Percentiles rank a stretch among this genome's conserved stretches.
Conservation (phyloP, 202 grass and related monocot genomes). For the Zoysia matrella region DNA sequence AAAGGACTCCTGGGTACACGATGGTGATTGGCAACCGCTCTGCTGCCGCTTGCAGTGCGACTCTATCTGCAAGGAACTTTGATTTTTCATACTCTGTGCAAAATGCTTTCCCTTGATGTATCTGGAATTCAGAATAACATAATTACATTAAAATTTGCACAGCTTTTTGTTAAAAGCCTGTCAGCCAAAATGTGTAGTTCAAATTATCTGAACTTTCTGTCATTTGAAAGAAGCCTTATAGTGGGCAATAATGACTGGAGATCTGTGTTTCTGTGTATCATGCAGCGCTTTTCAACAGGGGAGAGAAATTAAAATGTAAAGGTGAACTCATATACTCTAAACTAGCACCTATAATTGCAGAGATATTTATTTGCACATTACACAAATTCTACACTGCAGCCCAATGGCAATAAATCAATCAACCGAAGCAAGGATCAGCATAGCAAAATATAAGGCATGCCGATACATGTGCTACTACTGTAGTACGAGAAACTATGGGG, state of each 20-base stretch:
- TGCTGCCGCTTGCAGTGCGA: slow-evolving; percentile 80
- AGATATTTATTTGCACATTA: neutral
- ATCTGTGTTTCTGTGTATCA: neutral
- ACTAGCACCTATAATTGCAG: neutral
- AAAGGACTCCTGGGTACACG: slow-evolving; percentile 88
- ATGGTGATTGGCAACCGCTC: slow-evolving; percentile 73
- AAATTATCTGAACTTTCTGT: neutral
- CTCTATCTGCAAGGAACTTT: slow-evolving; percentile 72
- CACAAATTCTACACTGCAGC: neutral
- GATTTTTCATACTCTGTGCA: slow-evolving; percentile 99
- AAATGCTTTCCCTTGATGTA: slow-evolving; percentile 72
- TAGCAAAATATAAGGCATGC: neutral
- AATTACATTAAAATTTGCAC: neutral
- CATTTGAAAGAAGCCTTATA: neutral
- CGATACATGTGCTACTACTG: neutral
- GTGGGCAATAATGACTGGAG: neutral
- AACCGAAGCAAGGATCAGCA: neutral
- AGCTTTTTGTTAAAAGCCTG: neutral
- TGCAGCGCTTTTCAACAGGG: neutral
- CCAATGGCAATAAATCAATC: neutral
- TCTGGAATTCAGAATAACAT: slow-evolving; percentile 50
- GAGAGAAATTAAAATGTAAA: neutral
- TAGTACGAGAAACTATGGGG: neutral
- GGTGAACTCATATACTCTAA: neutral
- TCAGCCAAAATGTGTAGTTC: neutral